Base-by-base conservation (phyloP, 495 filamentous ascomycete species). In the Tricharina praecox region DNA sequence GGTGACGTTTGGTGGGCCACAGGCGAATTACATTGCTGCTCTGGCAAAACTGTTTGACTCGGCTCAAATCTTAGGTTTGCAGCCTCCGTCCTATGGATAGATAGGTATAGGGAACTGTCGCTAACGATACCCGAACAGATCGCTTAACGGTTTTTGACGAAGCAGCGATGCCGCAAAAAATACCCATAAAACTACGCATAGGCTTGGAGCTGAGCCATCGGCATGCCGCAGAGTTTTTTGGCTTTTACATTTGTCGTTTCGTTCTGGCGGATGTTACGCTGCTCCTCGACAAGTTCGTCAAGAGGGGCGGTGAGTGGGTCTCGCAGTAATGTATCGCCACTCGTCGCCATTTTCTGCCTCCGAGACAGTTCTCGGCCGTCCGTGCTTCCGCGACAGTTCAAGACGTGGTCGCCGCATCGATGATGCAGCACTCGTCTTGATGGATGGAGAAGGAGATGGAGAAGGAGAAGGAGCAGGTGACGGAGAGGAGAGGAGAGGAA, bases 181-280 rank as follows among this genome's bases (percentile, higher is more conserved):
- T 67, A 75, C 74, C 52, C 15, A 77, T 73, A 46, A 81, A 78
- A 53, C 93, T 87, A 21, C 85, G 93, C 55, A 85, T 96, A 44
- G 92, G 90, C 15, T 71, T 97, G 23, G 92, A 97, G 63, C 73
- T 96, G 15, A 85, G 84, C 62, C 83, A 84, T 23, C 76, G 86
- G 16, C 88, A 95, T 64, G 92, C 90, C 8, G 84, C 92, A 24
- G 90, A 96, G 59, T 97, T 97, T 66, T 97, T 97, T 62, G 87
- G 79, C 23, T 94, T 97, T 64, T 96, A 85, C 61, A 71, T 97
- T 15, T 95, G 88, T 63, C 82, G 92, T 13, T 97, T 96, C 61
- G 85, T 85, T 23, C 64, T 96, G 38, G 69, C 79, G 5, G 90
- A 97, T 64, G 67, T 97, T 50, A 71, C 76, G 33, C 58, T 93